Evolutionary conservation across 164 flowering plant species (phyloP), one percentile per base, ranked within the genome.

Genomic region (Piper longum): DNA sequence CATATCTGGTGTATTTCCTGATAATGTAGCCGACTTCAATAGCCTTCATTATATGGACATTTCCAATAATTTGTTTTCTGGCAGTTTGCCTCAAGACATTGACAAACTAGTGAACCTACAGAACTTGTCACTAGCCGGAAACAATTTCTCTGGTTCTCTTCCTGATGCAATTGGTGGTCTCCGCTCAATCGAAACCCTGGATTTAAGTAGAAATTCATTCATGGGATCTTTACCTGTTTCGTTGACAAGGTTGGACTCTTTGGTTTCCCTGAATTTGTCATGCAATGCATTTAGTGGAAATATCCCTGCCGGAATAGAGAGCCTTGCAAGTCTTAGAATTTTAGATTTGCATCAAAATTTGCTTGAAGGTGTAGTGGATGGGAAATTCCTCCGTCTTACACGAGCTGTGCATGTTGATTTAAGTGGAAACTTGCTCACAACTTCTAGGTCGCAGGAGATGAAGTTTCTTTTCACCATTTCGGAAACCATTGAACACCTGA

Each of bases 61-160:
- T 45, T 90, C 99, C 0, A 51, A 90, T 61, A 93, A 90, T 72
- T 67, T 90, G 64, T 90, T 93, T 71, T 79, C 72, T 36, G 81
- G 85, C 0, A 55, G 80, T 19, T 62, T 93, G 58, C 95, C 97
- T 4, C 66, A 76, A 6, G 93, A 78, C 14, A 79, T 90, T 62
- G 89, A 89, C 41, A 77, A 69, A 59, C 66, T 91, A n/a, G 75
- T 39, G 61, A 82, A 79, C 67, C 69, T 90, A 51, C 64, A 61
- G 73, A 90, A 88, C 63, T 86, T 95, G 7, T 85, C 96, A 1
- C 64, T 95, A 57, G 83, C 96, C 48, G 95, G 95, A 16, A 95
- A 95, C 75, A 83, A 83, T 70, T 87, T 95, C 69, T 88, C 99
- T 13, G 97, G 97, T 18, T 54, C 77, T 1, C 69, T 93, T 66